Conservation (phyloP, 2,329 filamentous ascomycete species). For the Paradendryphiella salina region DNA sequence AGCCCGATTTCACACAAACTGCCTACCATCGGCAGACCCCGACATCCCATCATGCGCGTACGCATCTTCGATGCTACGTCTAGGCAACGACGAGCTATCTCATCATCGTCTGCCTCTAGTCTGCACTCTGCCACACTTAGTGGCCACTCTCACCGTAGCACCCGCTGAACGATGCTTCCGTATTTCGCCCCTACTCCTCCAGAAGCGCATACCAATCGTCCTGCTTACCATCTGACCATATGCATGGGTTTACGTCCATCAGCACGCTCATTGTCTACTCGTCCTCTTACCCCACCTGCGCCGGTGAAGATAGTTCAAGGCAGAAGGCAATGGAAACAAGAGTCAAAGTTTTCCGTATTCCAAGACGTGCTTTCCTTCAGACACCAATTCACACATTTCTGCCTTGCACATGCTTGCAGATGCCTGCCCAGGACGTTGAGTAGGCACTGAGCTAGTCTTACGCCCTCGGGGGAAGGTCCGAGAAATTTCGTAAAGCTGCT, state of each 20-base stretch:
- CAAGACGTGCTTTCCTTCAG: slow-evolving; percentile 16
- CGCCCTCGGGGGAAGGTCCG: slow-evolving; percentile 1
- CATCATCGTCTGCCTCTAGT: slow-evolving; percentile 13
- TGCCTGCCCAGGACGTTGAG: slow-evolving; percentile 6
- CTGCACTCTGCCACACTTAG: slow-evolving; percentile 22
- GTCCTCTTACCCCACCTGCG: slow-evolving; percentile 33
- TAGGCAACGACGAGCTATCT: slow-evolving; percentile 32
- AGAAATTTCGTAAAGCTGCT: slow-evolving; percentile 11
- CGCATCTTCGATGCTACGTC: slow-evolving; percentile 15
- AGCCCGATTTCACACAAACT: slow-evolving; percentile 1
- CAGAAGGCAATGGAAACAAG: slow-evolving; percentile 29
- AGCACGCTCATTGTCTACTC: slow-evolving; percentile 10
- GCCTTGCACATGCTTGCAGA: slow-evolving; percentile 19
- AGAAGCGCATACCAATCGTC: slow-evolving; percentile 16
- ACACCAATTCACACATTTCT: slow-evolving; percentile 8
- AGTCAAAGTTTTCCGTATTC: slow-evolving; percentile 15
- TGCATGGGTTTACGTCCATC: slow-evolving; percentile 20
- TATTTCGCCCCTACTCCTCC: slow-evolving; percentile 15
- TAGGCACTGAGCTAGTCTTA: slow-evolving; percentile 6
- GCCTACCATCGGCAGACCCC: slow-evolving; percentile 3
- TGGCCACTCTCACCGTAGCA: slow-evolving; percentile 32
- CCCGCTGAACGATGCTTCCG: slow-evolving; percentile 28
- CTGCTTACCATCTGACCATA: slow-evolving; percentile 28
- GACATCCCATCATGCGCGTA: not conserved
- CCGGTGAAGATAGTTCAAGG: slow-evolving; percentile 41